Conservation (phyloP, 2,329 filamentous ascomycete genomes). For the Ophiostoma piceae region DNA sequence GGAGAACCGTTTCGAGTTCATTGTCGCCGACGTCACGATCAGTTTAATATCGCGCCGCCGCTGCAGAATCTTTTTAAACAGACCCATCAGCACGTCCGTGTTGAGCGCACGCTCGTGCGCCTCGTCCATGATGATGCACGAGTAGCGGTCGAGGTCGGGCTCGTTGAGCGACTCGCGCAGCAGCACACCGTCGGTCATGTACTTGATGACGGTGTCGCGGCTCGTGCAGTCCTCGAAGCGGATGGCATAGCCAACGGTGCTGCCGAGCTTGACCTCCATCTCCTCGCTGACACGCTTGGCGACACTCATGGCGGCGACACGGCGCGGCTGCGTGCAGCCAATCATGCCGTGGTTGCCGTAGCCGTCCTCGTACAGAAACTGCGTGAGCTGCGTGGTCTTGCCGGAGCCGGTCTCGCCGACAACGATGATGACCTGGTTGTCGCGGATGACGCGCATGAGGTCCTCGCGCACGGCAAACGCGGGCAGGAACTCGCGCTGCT, state of each 20-base stretch:
- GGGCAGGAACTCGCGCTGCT: constrained; percentile 88
- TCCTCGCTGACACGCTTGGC: constrained; percentile 97
- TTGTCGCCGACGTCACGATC: constrained; percentile 96
- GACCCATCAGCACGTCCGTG: constrained; percentile 92
- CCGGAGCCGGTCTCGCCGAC: constrained; percentile 96
- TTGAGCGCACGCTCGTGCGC: constrained; percentile 95
- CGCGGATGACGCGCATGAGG: constrained; percentile 80
- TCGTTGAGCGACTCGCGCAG: constrained; percentile 90
- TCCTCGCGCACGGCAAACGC: constrained; percentile 97
- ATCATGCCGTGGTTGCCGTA: constrained; percentile 86
- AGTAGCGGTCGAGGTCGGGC: constrained; percentile 89
- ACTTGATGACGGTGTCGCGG: constrained; percentile 93
- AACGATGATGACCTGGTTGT: constrained; percentile 96
- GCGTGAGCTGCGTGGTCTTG: constrained; percentile 95
- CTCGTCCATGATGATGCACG: constrained; percentile 99
- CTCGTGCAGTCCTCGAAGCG: constrained; percentile 98
- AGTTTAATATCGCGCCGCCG: constrained; percentile 86
- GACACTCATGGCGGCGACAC: constrained; percentile 98
- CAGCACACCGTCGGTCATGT: constrained; percentile 97
- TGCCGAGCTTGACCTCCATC: constrained; percentile 89
- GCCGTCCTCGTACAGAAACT: constrained; percentile 93
- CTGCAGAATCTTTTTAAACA: constrained; percentile 95
- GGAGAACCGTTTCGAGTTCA: constrained; percentile 95
- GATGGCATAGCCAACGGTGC: constrained; percentile 90
- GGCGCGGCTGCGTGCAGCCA: constrained; percentile 89